Conservation (phyloP, 2,329 filamentous ascomycete species). For the Colletotrichum falcatum region DNA sequence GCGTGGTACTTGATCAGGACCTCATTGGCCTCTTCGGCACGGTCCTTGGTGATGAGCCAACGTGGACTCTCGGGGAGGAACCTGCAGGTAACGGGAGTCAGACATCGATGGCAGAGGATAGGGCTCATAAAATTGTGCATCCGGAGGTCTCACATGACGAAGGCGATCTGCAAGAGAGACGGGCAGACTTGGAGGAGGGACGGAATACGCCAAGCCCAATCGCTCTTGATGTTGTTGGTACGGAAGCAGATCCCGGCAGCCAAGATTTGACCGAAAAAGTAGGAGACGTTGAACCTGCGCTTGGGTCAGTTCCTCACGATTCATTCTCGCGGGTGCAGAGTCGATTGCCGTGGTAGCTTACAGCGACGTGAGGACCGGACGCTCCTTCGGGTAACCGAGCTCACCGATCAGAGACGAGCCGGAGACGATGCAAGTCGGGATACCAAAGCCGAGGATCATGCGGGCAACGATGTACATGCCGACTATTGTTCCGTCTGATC, state of each 20-base stretch:
- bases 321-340: rapidly evolving
- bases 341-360: neutral
- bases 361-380: conserved; percentile 67
- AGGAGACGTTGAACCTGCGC: conserved; percentile 65
- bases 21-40: conserved; percentile 48
- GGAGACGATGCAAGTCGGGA: conserved; percentile 69
- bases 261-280: conserved; percentile 63
- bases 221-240: conserved; percentile 54
- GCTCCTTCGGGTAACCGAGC: conserved; percentile 70
- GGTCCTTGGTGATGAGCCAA: conserved; percentile 49
- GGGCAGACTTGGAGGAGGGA: conserved; percentile 60
- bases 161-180: conserved; percentile 55
- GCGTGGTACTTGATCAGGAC: conserved; percentile 60
- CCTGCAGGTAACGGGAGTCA: conserved; percentile 49
- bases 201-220: conserved; percentile 60
- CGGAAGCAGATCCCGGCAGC: conserved; percentile 64
- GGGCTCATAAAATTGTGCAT: neutral
- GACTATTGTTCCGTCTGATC: conserved; percentile 40
- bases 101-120: neutral
- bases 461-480: conserved; percentile 71
- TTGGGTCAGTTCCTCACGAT: neutral
- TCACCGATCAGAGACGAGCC: conserved; percentile 71
- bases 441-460: conserved; percentile 70
- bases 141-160: conserved; percentile 54
- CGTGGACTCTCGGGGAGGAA: conserved; percentile 50